A percentile compares a stretch with the other conserved stretches of the same genome.
phyloP scores from a whole-genome alignment of 208 protist species.

The Angomonas deanei region DNA sequence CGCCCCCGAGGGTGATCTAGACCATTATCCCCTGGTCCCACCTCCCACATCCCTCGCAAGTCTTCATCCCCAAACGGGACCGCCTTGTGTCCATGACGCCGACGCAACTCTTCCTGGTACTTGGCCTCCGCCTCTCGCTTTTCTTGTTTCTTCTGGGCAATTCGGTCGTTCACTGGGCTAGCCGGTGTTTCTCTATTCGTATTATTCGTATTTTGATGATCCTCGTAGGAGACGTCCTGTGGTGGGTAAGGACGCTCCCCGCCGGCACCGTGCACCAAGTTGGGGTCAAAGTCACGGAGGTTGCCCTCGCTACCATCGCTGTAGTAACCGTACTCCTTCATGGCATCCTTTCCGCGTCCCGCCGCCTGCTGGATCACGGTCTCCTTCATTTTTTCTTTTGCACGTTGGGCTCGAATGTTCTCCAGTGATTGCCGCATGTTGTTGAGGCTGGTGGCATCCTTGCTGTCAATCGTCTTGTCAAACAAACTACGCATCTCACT shows the following conservation, averaged over 20 bases:
- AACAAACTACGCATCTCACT: slow-evolving; percentile 73
- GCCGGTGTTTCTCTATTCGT: neutral
- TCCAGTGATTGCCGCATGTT: slow-evolving; percentile 84
- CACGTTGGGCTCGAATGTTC: slow-evolving; percentile 71
- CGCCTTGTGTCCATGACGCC: slow-evolving; percentile 62
- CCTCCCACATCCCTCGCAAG: slow-evolving; percentile 63
- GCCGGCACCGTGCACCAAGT: too few relatives aligned
- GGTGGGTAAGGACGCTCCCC: too few relatives aligned
- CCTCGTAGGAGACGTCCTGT: too few relatives aligned
- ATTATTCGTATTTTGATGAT: too few relatives aligned
- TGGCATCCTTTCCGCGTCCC: slow-evolving; percentile 16
- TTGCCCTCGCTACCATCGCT: slow-evolving; percentile 30
- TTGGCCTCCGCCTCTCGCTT: slow-evolving; percentile 54
- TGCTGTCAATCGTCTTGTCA: slow-evolving; percentile 55
- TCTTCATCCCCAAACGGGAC: slow-evolving; percentile 72
- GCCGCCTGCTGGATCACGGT: slow-evolving; percentile 57
- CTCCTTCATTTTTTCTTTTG: slow-evolving; percentile 86
- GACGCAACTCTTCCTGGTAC: slow-evolving; percentile 71
- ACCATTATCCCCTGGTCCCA: slow-evolving; percentile 4
- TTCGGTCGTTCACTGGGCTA: neutral
- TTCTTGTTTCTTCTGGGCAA: slow-evolving; percentile 43
- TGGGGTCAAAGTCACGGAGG: slow-evolving; percentile 42
- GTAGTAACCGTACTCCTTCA: slow-evolving; percentile 41
- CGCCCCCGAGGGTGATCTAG: too few relatives aligned
- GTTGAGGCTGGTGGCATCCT: slow-evolving; percentile 76